Base-by-base conservation (phyloP, 202 grass and related monocot species). In the Elaeis oleifera region DNA sequence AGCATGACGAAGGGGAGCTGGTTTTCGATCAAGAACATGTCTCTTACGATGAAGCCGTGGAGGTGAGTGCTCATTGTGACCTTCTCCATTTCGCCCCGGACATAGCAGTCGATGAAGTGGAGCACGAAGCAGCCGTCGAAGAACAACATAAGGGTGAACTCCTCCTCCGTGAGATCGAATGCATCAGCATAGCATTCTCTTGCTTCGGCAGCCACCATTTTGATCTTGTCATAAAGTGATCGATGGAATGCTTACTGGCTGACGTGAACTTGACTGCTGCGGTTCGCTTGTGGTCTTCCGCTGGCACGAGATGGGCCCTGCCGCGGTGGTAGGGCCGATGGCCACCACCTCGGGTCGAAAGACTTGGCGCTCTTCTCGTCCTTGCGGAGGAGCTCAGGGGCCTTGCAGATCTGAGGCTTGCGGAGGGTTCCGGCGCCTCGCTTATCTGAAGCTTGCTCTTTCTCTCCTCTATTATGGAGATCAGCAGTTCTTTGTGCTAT, bases 21-120 rank as follows among this genome's bases (percentile, higher is more conserved):
- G 32, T 39, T 73, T 80, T 75, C 78, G 1, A 81, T 65, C 14
- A 65, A 56, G 19, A 71, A 23, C 0, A 81, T 60, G 55, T 71
- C 71, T 64, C 16, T 49, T 16, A 29, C 0, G 52, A 80, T 64
- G 58, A 11, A 16, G 0, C 5, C 18, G 1, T 27, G 57, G 18
- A 49, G 19, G 49, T 50, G 39, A 3, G 4, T 3, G 36, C 62
- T 65, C 22, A 65, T 15, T 6, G 20, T 17, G 4, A n/a, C 20
- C 20, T 20, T 0, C 20, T 20, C 20, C 63, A 4, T 3, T 1
- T 50, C 1, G 0, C 3, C 7, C 3, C 3, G 7, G 19, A n/a
- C 44, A 19, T 1, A 50, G 17, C 28, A 5, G 7, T 16, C 20
- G 21, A 56, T 56, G 51, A 13, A 60, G 11, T 28, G 23, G 60